These are phyloP conservation scores for Phytopythium aichiense DNA, from an alignment of 352 stramenopile species.

Conservation along the genomic window DNA sequence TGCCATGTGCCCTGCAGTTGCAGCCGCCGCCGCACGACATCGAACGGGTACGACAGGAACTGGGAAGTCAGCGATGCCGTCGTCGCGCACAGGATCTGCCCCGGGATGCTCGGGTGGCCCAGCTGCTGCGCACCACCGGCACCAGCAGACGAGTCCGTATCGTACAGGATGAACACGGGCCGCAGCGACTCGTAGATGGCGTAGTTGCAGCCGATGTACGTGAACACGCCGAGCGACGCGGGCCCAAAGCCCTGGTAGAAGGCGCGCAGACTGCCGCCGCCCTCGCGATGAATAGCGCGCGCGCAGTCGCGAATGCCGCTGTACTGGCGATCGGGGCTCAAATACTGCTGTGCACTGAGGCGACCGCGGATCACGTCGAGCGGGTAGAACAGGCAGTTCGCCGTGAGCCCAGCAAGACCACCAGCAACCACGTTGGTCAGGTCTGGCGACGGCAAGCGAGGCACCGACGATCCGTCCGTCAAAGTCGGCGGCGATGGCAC, in stretches of 20 bases:
- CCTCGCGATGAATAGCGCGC: constrained; percentile 34
- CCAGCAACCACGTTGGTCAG: constrained; percentile 59
- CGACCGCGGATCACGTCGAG: constrained; percentile 75
- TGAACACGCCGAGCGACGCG: constrained; percentile 68
- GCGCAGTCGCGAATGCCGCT: constrained; percentile 52
- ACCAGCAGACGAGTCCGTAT: constrained; percentile 39
- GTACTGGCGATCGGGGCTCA: constrained; percentile 33
- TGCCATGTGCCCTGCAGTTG: constrained; percentile 76
- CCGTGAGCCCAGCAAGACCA: constrained; percentile 61
- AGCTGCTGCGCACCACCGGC: constrained; percentile 37
- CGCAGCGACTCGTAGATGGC: constrained; percentile 82
- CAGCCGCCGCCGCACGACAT: constrained; percentile 74
- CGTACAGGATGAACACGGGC: constrained; percentile 75
- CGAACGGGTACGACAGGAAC: constrained; percentile 75
- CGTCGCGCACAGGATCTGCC: constrained; percentile 75
- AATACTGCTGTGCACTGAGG: constrained; percentile 70
- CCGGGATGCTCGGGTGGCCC: constrained; percentile 60
- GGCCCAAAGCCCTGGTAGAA: constrained; percentile 76
- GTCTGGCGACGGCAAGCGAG: constrained; percentile 16
- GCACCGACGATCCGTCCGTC: neutral
- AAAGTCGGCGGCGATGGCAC: constrained; percentile 4
- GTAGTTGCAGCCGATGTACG: constrained; percentile 84
- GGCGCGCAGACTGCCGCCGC: constrained; percentile 37
- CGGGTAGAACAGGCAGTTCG: constrained; percentile 70
- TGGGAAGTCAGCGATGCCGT: constrained; percentile 68